Conservation (phyloP, 2,329 filamentous ascomycete species). For the Colletotrichum destructivum region DNA sequence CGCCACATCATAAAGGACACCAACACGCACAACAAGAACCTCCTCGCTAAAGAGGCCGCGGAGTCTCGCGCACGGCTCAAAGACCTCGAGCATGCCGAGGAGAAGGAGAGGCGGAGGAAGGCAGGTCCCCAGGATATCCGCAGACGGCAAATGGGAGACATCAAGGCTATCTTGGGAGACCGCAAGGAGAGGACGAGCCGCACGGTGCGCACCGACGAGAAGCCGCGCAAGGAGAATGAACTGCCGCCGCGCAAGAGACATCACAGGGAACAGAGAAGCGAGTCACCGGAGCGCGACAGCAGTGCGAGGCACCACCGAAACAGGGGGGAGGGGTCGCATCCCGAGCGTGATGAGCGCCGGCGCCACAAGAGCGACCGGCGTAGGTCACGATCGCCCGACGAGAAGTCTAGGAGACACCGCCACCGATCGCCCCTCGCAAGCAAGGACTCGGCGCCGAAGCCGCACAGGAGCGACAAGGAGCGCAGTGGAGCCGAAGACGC, state of each 20-base stretch:
- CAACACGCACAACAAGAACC: constrained; percentile 88
- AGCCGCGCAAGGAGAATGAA: constrained; percentile 12
- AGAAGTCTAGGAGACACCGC: constrained; percentile 50
- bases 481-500: constrained; percentile 35
- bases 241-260: constrained; percentile 23
- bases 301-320: constrained; percentile 21
- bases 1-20: constrained; percentile 91
- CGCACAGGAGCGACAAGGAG: constrained; percentile 42
- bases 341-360: constrained; percentile 35
- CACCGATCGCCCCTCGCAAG: constrained; percentile 47
- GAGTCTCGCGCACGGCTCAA: constrained; percentile 82
- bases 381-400: constrained; percentile 52
- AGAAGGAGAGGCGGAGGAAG: constrained; percentile 60
- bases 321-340: constrained; percentile 25
- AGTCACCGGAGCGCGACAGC: constrained; percentile 34
- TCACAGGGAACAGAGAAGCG: constrained; percentile 28
- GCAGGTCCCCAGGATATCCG: constrained; percentile 67
- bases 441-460: background rate
- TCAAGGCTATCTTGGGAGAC: constrained; percentile 70
- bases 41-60: constrained; percentile 86
- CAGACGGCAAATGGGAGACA: constrained; percentile 72
- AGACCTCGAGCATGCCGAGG: constrained; percentile 67
- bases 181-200: constrained; percentile 43
- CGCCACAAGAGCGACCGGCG: constrained; percentile 40
- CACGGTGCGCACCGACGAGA: constrained; percentile 33